phyloP scores from a whole-genome alignment of 192 early-diverging fungal genomes.

The Ambispora gerdemannii region DNA sequence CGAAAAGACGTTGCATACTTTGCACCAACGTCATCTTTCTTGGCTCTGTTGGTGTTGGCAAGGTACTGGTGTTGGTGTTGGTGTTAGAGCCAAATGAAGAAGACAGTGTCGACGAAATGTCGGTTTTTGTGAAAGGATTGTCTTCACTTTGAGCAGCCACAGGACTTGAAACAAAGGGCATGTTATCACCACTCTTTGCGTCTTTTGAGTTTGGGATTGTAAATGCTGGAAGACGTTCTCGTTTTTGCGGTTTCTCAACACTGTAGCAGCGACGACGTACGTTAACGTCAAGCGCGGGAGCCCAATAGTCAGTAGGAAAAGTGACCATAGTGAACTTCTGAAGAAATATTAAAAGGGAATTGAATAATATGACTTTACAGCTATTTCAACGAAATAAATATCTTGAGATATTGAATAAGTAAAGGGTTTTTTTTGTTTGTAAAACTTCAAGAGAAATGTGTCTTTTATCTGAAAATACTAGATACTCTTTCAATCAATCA shows the following conservation, averaged over 20 bases:
- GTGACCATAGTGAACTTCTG: conserved; percentile 37
- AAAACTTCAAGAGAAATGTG: no score
- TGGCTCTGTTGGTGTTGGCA: not conserved
- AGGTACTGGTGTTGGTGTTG: not conserved
- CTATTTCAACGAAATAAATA: no score
- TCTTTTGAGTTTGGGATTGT: conserved; percentile 32
- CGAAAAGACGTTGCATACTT: conserved; percentile 21
- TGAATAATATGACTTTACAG: no score
- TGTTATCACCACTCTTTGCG: conserved; percentile 29
- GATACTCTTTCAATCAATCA: no score
- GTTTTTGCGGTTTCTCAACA: conserved; percentile 25
- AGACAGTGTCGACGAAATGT: not conserved
- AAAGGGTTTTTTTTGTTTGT: no score
- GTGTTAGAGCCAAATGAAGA: not conserved
- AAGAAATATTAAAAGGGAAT: no score
- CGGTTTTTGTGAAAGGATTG: not conserved
- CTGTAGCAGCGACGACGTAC: conserved; percentile 41
- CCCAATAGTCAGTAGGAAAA: conserved; percentile 50
- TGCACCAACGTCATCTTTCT: conserved; percentile 14
- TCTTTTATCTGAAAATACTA: no score
- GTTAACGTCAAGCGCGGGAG: conserved; percentile 44
- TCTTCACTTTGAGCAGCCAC: not conserved
- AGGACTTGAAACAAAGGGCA: conserved; percentile 24
- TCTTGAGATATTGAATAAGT: no score
- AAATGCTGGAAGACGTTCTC: conserved; percentile 25